A percentile compares a stretch with the other conserved stretches of the same genome.
phyloP scores from a whole-genome alignment of 1,284 basidiomycete genomes.

The Ustilago loliicola region DNA sequence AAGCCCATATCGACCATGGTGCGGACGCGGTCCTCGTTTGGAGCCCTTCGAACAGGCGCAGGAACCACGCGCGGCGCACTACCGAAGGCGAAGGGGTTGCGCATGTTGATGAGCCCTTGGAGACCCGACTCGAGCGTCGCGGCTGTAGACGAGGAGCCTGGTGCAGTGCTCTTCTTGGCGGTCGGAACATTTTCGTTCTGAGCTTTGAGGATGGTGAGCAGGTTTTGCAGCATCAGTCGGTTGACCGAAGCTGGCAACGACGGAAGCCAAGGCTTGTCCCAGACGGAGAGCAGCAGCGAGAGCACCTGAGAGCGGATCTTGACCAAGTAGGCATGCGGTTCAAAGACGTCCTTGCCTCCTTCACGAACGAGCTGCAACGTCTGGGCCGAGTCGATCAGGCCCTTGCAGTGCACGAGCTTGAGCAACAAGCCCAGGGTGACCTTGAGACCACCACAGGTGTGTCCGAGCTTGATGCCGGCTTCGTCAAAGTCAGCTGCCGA shows the following conservation, averaged over 20 bases:
- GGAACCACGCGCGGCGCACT: slow-evolving; percentile 38
- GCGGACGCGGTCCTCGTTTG: slow-evolving; percentile 75
- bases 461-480: slow-evolving; percentile 71
- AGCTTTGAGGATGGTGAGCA: slow-evolving; percentile 84
- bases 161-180: slow-evolving; percentile 28
- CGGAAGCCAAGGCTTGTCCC: slow-evolving; percentile 87
- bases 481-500: slow-evolving; percentile 37
- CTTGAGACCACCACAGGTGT: slow-evolving; percentile 85
- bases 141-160: slow-evolving; percentile 13
- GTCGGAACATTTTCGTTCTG: slow-evolving; percentile 73
- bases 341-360: slow-evolving; percentile 74
- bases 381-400: slow-evolving; percentile 87
- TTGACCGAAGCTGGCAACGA: slow-evolving; percentile 75
- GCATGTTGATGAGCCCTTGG: slow-evolving; percentile 36
- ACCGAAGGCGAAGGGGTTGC: slow-evolving; percentile 42
- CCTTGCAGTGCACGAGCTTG: slow-evolving; percentile 82
- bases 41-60: slow-evolving; percentile 36
- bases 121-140: slow-evolving; percentile 19
- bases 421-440: slow-evolving; percentile 83
- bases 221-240: slow-evolving; percentile 80
- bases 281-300: slow-evolving; percentile 79
- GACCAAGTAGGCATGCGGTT: slow-evolving; percentile 87
- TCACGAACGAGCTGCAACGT: slow-evolving; percentile 76
- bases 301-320: slow-evolving; percentile 80
- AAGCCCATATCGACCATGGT: slow-evolving; percentile 98